phyloP scores from a whole-genome alignment of 148 eudicot species.

The Silene latifolia region DNA sequence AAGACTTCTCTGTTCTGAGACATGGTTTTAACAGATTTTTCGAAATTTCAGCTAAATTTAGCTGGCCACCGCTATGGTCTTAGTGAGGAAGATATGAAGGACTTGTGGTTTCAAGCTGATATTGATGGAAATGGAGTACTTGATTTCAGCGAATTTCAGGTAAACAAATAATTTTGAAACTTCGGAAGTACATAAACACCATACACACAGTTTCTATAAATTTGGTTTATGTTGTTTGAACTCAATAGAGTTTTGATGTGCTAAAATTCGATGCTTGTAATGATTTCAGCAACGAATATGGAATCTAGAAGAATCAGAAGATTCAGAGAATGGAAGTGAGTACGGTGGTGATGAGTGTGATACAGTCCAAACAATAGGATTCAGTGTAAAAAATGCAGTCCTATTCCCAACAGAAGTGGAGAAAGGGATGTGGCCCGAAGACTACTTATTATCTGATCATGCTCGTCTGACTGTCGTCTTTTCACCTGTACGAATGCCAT shows the following conservation, averaged over 20 bases:
- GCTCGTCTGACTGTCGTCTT: conserved; percentile 95
- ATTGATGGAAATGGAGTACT: conserved; percentile 83
- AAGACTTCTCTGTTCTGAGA: background rate
- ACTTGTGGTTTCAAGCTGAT: conserved; percentile 94
- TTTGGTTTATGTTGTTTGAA: no score
- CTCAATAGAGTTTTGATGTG: no score
- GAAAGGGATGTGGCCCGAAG: conserved; percentile 97
- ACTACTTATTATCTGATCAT: conserved; percentile 94
- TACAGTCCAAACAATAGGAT: conserved; percentile 66
- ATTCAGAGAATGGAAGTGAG: conserved; percentile 32
- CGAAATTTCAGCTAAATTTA: conserved; percentile 60
- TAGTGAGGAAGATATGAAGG: conserved; percentile 68
- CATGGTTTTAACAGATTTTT: conserved; percentile 4
- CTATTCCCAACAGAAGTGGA: conserved; percentile 94
- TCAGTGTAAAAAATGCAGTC: conserved; percentile 87
- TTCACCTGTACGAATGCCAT: conserved; percentile 89
- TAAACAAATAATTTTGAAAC: conserved; percentile 11
- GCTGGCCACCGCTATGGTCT: conserved; percentile 73
- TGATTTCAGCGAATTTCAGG: conserved; percentile 84
- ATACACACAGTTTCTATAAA: background rate
- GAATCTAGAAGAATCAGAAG: conserved; percentile 46
- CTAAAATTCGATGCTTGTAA: conserved; percentile 11
- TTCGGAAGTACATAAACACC: background rate
- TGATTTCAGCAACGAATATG: conserved; percentile 70
- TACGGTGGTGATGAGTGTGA: conserved; percentile 34